Conservation (phyloP, 805 yeast species). For the Wickerhamomyces pijperi region DNA sequence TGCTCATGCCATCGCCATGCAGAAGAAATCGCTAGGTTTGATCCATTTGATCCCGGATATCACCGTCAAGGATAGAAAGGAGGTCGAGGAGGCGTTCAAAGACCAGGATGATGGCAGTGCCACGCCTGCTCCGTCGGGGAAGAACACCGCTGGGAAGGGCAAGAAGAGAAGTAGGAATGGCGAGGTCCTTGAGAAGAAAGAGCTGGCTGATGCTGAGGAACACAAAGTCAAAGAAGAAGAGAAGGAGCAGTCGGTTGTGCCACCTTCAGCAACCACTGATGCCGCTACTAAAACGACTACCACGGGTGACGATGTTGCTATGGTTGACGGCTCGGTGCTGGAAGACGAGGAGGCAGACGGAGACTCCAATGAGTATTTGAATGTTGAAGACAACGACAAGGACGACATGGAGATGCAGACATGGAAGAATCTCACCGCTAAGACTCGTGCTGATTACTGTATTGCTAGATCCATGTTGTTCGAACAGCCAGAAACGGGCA, state of each 20-base stretch:
- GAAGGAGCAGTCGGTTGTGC: not conserved
- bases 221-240: conserved; percentile 2
- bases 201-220: conserved; percentile 1
- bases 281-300: not conserved
- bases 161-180: conserved; percentile 26
- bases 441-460: conserved; percentile 67
- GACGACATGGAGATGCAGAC: conserved; percentile 68
- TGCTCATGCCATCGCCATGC: conserved; percentile 93
- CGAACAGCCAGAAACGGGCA: conserved; percentile 29
- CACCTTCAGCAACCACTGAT: not conserved
- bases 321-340: conserved; percentile 4
- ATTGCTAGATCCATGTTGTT: conserved; percentile 58
- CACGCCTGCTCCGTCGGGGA: conserved; percentile 8
- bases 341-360: conserved; percentile 23
- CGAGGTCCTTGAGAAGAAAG: conserved; percentile 22
- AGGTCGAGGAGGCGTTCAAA: conserved; percentile 41
- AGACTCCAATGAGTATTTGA: conserved; percentile 29
- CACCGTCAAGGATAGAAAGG: conserved; percentile 58
- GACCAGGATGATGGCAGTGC: conserved; percentile 15
- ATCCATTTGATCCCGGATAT: conserved; percentile 87
- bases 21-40: conserved; percentile 67
- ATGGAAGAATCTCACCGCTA: conserved; percentile 79
- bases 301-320: conserved; percentile 1
- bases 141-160: conserved; percentile 27
- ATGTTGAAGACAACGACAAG: conserved; percentile 45